phyloP scores from a whole-genome alignment of 2,329 filamentous ascomycete species.

The Trichothecium sympodiale region DNA sequence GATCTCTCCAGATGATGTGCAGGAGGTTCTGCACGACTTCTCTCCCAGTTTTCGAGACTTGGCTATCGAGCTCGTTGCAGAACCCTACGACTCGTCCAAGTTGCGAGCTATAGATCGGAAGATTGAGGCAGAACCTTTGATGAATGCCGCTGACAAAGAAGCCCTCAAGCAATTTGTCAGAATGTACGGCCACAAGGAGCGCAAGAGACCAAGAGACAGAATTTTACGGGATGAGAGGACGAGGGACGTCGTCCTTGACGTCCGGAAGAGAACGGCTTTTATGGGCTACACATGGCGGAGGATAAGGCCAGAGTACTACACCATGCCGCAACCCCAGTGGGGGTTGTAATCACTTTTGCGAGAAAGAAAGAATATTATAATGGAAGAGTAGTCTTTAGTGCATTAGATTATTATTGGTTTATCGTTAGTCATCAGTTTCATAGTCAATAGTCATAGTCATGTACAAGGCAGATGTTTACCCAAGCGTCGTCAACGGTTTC shows the following conservation, averaged over 20 bases:
- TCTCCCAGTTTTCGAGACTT: slow-evolving; percentile 28
- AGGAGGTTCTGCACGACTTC: slow-evolving; percentile 24
- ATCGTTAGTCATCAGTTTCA: no score
- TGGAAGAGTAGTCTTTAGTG: no score
- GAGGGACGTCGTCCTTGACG: slow-evolving; percentile 58
- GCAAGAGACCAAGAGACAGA: slow-evolving; percentile 73
- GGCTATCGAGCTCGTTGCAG: slow-evolving; percentile 32
- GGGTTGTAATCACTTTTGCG: no score
- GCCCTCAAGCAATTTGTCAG: slow-evolving; percentile 39
- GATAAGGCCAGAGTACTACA: slow-evolving; percentile 22
- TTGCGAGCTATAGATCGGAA: slow-evolving; percentile 38
- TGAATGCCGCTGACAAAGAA: slow-evolving; percentile 25
- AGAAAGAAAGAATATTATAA: no score
- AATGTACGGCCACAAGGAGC: slow-evolving; percentile 50
- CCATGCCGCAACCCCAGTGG: slow-evolving; percentile 5
- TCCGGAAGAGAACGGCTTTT: slow-evolving; percentile 76
- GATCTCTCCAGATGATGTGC: slow-evolving; percentile 17
- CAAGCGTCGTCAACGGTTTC: no score
- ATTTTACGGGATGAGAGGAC: slow-evolving; percentile 63
- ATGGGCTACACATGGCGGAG: slow-evolving; percentile 79
- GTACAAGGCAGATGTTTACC: no score
- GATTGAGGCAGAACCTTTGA: slow-evolving; percentile 26
- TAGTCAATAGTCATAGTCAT: no score
- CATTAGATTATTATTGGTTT: no score
- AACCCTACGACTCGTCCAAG: slow-evolving; percentile 35